Conservation (phyloP, 768 basidiomycete species). For the Candolleomyces aberdarensis region DNA sequence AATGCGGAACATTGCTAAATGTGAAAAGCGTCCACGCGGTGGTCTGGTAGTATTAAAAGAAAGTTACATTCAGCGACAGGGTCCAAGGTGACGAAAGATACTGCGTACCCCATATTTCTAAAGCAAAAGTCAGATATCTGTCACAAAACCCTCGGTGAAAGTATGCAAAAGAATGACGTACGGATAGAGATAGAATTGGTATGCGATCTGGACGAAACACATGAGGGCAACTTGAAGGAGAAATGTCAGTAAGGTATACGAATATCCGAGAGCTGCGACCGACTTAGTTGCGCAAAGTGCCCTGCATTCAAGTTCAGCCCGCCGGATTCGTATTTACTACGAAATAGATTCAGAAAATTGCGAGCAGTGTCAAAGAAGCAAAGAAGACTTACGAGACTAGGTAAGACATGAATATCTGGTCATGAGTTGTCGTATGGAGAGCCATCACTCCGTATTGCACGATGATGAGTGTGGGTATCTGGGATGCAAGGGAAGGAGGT, state of each 20-base stretch:
- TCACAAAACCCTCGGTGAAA: neutral
- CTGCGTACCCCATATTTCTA: slow-evolving; percentile 63
- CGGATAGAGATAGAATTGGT: slow-evolving; percentile 91
- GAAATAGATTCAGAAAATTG: slow-evolving; percentile 2
- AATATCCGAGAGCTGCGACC: slow-evolving; percentile 19
- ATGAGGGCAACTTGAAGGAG: slow-evolving; percentile 72
- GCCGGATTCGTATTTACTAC: slow-evolving; percentile 77
- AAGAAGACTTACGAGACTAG: slow-evolving; percentile 69
- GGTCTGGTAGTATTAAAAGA: slow-evolving; percentile 42
- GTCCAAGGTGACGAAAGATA: neutral
- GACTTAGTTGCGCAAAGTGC: slow-evolving; percentile 89
- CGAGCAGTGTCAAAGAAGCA: neutral
- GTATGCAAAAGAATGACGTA: slow-evolving; percentile 34
- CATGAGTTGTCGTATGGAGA: slow-evolving; percentile 84
- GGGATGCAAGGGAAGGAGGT: slow-evolving; percentile 62
- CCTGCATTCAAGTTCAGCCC: slow-evolving; percentile 89
- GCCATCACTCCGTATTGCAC: slow-evolving; percentile 89
- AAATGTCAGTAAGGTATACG: slow-evolving; percentile 3
- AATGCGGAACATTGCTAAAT: slow-evolving; percentile 86
- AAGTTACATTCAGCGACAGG: neutral
- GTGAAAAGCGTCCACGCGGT: slow-evolving; percentile 79
- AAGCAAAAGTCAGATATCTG: slow-evolving; percentile 1
- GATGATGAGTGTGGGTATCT: slow-evolving; percentile 82
- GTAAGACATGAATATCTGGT: slow-evolving; percentile 90
- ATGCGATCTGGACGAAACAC: slow-evolving; percentile 91